Evolutionary conservation across 805 yeast species (phyloP).

Genomic region (Cyberlindnera xishuangbannaensis): DNA sequence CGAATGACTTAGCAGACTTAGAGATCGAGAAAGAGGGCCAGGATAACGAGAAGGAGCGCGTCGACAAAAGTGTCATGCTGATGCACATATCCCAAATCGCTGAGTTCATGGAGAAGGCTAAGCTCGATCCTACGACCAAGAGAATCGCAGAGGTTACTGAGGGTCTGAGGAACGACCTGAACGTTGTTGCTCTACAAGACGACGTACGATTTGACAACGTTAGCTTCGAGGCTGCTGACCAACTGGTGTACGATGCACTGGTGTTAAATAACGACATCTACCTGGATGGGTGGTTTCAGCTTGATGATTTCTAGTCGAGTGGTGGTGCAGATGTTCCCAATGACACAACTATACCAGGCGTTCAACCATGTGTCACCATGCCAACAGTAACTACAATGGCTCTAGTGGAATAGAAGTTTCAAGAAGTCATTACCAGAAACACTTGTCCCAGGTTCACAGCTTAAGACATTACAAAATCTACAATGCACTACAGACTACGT

Average conservation of each 20-base stretch:
- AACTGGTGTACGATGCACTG: constrained; percentile 18
- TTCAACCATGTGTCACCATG: too few relatives aligned
- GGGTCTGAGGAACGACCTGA: constrained; percentile 36
- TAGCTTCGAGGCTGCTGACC: constrained; percentile 18
- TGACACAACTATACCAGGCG: too few relatives aligned
- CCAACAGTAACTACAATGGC: too few relatives aligned
- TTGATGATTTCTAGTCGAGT: background rate
- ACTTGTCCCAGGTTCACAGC: too few relatives aligned
- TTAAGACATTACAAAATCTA: too few relatives aligned
- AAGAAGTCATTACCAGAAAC: too few relatives aligned
- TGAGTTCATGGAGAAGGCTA: constrained; percentile 20
- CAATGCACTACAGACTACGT: too few relatives aligned
- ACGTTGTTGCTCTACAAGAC: constrained; percentile 28
- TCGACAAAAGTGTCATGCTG: constrained; percentile 20
- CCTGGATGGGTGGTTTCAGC: constrained; percentile 13
- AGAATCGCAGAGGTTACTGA: constrained; percentile 38
- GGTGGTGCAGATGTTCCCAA: too few relatives aligned
- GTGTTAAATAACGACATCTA: constrained; percentile 24
- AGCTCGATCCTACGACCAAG: constrained; percentile 37
- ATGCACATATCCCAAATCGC: constrained; percentile 19
- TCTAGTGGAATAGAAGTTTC: too few relatives aligned
- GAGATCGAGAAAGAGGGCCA: constrained; percentile 2
- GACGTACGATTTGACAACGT: constrained; percentile 18
- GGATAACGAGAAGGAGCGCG: background rate
- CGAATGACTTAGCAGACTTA: constrained; percentile 19